Base-by-base conservation (phyloP, 192 early-diverging fungal species). In the Chytriomyces sp. region DNA sequence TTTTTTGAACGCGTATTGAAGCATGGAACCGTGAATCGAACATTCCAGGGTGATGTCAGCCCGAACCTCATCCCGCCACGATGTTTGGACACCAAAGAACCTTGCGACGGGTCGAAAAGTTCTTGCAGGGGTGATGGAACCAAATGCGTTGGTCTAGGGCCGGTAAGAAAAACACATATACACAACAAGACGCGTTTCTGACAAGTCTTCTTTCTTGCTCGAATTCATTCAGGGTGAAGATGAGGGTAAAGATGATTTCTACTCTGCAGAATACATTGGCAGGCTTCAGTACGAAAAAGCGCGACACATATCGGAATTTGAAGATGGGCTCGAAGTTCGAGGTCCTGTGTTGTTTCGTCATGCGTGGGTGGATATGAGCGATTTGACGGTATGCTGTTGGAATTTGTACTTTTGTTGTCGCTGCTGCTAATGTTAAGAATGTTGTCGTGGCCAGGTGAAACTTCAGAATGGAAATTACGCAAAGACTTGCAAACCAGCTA, bases 181-280 rank as follows among this genome's bases (percentile, higher is more conserved):
- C 35, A 35, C 35, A 1, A 35, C 35, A 35, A 35, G 35, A 2
- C 35, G 35, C 35, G 35, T 35, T 35, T 35, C 35, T 35, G 2
- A 35, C 35, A 35, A 35, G 0, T n/a, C n/a, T n/a, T n/a, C n/a
- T n/a, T n/a, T n/a, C 35, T 35, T 35, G n/a, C 1, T 35, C 28
- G 28, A 35, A 35, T 35, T 35, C 28, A 35, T 35, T 20, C 2
- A 75, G 73, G 83, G 81, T 11, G 82, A 82, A 45, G 77, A 81
- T 9, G 50, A 64, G 10, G 83, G 83, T 10, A 60, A 73, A 28
- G 81, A 77, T 47, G 72, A 79, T 61, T 24, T 64, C 10, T 69
- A 63, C 24, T 77, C 82, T 8, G 82, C 86, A 47, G 75, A 85
- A 66, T 69, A 82, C 63, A 87, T 87, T 73, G 86, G 83, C 18